Evolutionary conservation across 805 yeast genomes (phyloP).

Genomic region (Suhomyces sp.): DNA sequence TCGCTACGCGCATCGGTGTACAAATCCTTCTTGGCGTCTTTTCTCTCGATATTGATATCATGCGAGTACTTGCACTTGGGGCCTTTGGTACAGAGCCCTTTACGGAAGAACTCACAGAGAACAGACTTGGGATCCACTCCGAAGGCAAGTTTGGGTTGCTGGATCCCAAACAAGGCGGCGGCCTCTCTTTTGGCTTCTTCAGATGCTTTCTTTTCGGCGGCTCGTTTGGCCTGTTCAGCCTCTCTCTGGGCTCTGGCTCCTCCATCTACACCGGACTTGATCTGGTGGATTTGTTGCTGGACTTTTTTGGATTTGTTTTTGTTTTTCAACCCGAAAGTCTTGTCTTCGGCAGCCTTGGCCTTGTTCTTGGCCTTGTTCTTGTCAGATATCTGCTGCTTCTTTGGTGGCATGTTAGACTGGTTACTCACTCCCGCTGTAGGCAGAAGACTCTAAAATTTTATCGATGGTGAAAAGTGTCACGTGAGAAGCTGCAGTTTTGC

Average conservation of each 20-base stretch:
- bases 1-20: slow-evolving; percentile 82
- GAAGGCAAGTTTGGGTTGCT: slow-evolving; percentile 83
- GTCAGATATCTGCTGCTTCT: slow-evolving; percentile 48
- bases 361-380: slow-evolving; percentile 65
- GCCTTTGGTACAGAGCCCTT: slow-evolving; percentile 82
- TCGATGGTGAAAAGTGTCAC: neutral
- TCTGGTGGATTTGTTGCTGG: slow-evolving; percentile 51
- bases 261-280: slow-evolving; percentile 44
- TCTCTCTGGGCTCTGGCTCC: slow-evolving; percentile 62
- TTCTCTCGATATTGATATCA: slow-evolving; percentile 80
- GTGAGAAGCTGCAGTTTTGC: neutral
- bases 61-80: slow-evolving; percentile 90
- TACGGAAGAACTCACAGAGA: slow-evolving; percentile 84
- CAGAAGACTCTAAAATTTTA: neutral
- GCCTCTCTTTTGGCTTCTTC: slow-evolving; percentile 90
- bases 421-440: neutral
- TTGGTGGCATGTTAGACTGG: slow-evolving; percentile 64
- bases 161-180: slow-evolving; percentile 68
- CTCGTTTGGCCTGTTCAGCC: slow-evolving; percentile 65
- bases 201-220: slow-evolving; percentile 84
- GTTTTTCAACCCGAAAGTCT: slow-evolving; percentile 93
- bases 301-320: slow-evolving; percentile 90
- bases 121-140: slow-evolving; percentile 97
- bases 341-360: slow-evolving; percentile 69
- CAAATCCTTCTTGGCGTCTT: slow-evolving; percentile 84